Conservation (phyloP, 768 basidiomycete genomes). For the Hemileccinum rubropunctum region DNA sequence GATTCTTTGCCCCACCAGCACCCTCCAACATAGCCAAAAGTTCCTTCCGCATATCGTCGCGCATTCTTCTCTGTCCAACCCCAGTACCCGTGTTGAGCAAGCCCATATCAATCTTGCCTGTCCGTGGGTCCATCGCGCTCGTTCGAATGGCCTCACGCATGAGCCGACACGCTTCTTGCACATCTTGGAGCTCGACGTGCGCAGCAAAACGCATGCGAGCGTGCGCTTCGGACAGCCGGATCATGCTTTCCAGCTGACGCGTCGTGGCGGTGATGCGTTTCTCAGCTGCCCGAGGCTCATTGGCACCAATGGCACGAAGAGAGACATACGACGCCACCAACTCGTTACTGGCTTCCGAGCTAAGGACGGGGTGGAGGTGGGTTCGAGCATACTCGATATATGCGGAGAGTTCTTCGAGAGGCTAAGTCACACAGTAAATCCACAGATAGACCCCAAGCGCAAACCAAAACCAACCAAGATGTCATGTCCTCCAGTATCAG, state of each 20-base stretch:
- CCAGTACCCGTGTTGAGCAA: conserved; percentile 93
- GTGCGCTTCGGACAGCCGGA: conserved; percentile 93
- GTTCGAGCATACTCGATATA: conserved; percentile 93
- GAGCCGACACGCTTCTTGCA: conserved; percentile 87
- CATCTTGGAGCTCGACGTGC: conserved; percentile 84
- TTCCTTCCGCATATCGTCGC: conserved; percentile 88
- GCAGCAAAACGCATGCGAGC: conserved; percentile 92
- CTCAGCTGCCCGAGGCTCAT: conserved; percentile 83
- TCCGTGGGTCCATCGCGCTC: conserved; percentile 91
- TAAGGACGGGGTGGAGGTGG: conserved; percentile 81
- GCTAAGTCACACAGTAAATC: conserved; percentile 44
- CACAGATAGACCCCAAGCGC: neutral
- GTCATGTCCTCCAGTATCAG: conserved; percentile 56
- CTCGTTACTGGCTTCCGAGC: conserved; percentile 78
- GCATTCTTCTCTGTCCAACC: conserved; percentile 76
- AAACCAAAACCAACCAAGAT: conserved; percentile 58
- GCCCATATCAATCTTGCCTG: conserved; percentile 97
- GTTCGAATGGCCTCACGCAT: conserved; percentile 97
- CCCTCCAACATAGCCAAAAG: conserved; percentile 62
- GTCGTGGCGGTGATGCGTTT: conserved; percentile 98
- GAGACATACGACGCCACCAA: conserved; percentile 90
- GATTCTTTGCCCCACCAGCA: conserved; percentile 44
- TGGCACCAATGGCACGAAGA: conserved; percentile 83
- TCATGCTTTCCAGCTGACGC: conserved; percentile 95
- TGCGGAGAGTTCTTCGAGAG: conserved; percentile 84